A percentile compares a stretch with the other conserved stretches of the same genome.
These are phyloP conservation scores for Rhinocladiella similis DNA, from an alignment of 2,329 filamentous ascomycete genomes.

Conservation along the genomic window DNA sequence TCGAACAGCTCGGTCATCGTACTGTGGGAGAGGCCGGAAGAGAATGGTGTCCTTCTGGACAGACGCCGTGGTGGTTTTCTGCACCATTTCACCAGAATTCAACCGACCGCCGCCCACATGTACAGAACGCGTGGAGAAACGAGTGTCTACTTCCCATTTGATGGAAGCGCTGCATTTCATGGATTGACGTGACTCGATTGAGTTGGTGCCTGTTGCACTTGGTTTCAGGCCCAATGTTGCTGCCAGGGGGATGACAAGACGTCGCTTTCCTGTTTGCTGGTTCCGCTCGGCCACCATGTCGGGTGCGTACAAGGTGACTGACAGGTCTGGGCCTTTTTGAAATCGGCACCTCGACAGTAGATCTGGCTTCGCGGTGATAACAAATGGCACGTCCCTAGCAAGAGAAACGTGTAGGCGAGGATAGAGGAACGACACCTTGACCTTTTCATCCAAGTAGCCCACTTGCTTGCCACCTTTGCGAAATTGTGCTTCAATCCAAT, in stretches of 20 bases:
- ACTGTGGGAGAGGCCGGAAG: constrained; percentile 20
- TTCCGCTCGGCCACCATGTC: constrained; percentile 7
- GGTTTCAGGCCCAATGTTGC: constrained; percentile 11
- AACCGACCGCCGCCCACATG: not conserved
- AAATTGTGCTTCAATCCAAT: constrained; percentile 24
- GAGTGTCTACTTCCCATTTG: constrained; percentile 18
- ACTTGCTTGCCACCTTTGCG: constrained; percentile 12
- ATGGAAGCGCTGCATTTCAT: constrained; percentile 18
- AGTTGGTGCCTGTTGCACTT: not conserved
- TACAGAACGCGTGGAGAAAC: constrained; percentile 10
- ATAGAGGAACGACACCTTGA: constrained; percentile 14
- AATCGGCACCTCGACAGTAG: constrained; percentile 17
- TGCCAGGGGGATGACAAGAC: constrained; percentile 14
- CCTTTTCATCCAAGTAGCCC: constrained; percentile 11
- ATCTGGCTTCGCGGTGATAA: constrained; percentile 16
- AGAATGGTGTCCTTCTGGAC: constrained; percentile 16
- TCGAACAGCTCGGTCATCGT: not conserved
- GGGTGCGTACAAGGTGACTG: constrained; percentile 13
- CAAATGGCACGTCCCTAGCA: constrained; percentile 2
- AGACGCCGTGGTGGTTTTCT: constrained; percentile 15
- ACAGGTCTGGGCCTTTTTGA: constrained; percentile 15
- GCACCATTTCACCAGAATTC: constrained; percentile 5
- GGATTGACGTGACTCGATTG: constrained; percentile 17
- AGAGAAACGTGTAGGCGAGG: constrained; percentile 11
- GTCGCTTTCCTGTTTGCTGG: constrained; percentile 9